Evolutionary conservation across 2,329 filamentous ascomycete genomes (phyloP), one percentile per base, ranked within the genome.

Genomic region (Epichloe sp.): DNA sequence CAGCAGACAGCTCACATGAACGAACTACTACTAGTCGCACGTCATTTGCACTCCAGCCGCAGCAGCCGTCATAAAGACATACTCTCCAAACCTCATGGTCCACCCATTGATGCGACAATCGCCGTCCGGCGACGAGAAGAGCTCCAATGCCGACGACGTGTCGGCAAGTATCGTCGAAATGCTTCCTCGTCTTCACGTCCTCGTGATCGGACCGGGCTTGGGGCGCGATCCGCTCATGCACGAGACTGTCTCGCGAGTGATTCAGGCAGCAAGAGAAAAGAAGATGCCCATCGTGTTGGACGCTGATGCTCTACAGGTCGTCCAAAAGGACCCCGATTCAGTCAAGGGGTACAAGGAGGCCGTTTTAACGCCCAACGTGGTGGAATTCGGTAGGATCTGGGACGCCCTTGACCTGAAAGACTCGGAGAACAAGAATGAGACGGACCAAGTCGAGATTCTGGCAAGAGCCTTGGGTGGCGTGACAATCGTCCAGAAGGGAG

Each of bases 1-100:
- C 26, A 35, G 21, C 12, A 17, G 19, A 12, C 7, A 19, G 31
- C 37, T 43, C 15, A 46, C 35, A 12, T 36, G 26, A 12, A 8
- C n/a, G n/a, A n/a, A n/a, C n/a, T n/a, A n/a, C 6, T 19, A 6
- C 7, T 45, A 88, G 88, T 88, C 85, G 56, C 91, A 96, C 71
- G 85, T 98, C 55, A 95, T 98, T 63, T 98, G 93, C 74, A 95
- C 95, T 54, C 88, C 87, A 10, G 85, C 79, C 50, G 93, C 93
- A 3, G 88, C 78, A 45, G 76, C 80, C 62, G 90, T 96, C 38
- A 95, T 98, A 71, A 98, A 98, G 73, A 88, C 88, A 4, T 98
- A 97, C 72, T 96, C 90, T 19, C 93, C 93, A 3, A 96, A 97
- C 66, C 76, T 98, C 31, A 98, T 98, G 91, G 93, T 98, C 11